These are phyloP conservation scores for Malassezia nana DNA, from an alignment of 1,284 basidiomycete species.

Conservation along the genomic window DNA sequence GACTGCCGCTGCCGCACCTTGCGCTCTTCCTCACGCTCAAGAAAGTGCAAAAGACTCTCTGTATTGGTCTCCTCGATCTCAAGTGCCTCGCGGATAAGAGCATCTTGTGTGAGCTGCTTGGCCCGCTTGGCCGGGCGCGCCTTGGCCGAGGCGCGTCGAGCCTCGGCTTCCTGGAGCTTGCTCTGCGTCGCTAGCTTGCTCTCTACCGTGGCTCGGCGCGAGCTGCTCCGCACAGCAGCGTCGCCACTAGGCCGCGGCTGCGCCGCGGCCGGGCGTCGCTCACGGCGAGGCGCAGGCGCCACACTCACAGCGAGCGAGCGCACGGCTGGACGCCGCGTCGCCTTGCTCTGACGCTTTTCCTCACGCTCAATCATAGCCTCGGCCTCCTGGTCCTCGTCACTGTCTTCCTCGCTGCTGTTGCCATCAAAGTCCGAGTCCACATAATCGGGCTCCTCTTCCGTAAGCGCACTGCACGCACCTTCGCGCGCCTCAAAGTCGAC, in stretches of 20 bases:
- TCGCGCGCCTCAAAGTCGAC: slow-evolving; percentile 30
- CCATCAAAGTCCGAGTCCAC: slow-evolving; percentile 43
- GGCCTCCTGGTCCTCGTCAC: slow-evolving; percentile 20
- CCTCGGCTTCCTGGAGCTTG: slow-evolving; percentile 55
- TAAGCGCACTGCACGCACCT: slow-evolving; percentile 3
- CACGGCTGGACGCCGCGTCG: slow-evolving; percentile 4
- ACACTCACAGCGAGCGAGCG: not conserved
- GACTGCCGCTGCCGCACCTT: slow-evolving; percentile 59
- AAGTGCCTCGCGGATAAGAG: slow-evolving; percentile 67
- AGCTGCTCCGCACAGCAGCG: slow-evolving; percentile 16
- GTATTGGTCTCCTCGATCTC: slow-evolving; percentile 76
- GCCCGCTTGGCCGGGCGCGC: slow-evolving; percentile 19
- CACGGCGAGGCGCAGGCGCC: not conserved
- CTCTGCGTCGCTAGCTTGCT: slow-evolving; percentile 33
- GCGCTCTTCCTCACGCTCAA: slow-evolving; percentile 69
- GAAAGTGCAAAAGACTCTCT: slow-evolving; percentile 65
- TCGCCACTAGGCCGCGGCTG: not conserved
- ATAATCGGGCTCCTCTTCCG: slow-evolving; percentile 27
- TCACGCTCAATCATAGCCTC: slow-evolving; percentile 25
- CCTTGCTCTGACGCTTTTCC: slow-evolving; percentile 10
- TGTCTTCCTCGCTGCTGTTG: slow-evolving; percentile 26
- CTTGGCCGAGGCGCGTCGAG: slow-evolving; percentile 54
- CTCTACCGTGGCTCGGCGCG: slow-evolving; percentile 31
- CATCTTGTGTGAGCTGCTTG: slow-evolving; percentile 60
- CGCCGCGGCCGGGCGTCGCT: not conserved